Evolutionary conservation across 1,284 basidiomycete species (phyloP).

Genomic region (Naganishia sp.): DNA sequence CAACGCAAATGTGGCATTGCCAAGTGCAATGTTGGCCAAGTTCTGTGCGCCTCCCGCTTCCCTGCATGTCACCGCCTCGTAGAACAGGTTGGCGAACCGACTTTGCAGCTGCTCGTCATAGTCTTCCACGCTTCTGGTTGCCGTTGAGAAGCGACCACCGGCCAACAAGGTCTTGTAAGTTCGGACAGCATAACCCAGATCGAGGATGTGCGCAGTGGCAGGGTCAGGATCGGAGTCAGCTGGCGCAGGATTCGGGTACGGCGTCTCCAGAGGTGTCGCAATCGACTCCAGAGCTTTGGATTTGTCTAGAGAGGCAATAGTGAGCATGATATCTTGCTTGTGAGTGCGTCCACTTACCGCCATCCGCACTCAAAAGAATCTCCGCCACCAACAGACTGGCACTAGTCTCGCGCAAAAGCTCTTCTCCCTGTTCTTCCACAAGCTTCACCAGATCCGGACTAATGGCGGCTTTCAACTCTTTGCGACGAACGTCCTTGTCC

Average conservation of each 20-base stretch:
- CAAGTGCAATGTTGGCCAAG: slow-evolving; percentile 63
- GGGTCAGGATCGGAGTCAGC: slow-evolving; percentile 52
- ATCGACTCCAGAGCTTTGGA: slow-evolving; percentile 63
- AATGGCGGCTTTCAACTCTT: slow-evolving; percentile 69
- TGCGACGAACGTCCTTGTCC: slow-evolving; percentile 61
- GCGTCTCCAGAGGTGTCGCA: slow-evolving; percentile 59
- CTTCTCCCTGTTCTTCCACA: slow-evolving; percentile 62
- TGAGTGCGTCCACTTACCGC: slow-evolving; percentile 60
- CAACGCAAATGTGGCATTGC: slow-evolving; percentile 73
- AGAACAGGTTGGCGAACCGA: slow-evolving; percentile 63
- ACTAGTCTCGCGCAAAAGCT: slow-evolving; percentile 69
- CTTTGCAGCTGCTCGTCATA: slow-evolving; percentile 62
- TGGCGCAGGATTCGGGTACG: slow-evolving; percentile 59
- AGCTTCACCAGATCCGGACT: slow-evolving; percentile 69
- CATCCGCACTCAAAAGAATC: slow-evolving; percentile 75
- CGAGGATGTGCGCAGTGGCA: slow-evolving; percentile 64
- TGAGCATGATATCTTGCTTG: background rate
- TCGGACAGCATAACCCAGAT: slow-evolving; percentile 74
- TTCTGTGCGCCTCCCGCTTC: slow-evolving; percentile 49
- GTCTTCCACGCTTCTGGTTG: slow-evolving; percentile 60
- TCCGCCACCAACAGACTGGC: slow-evolving; percentile 75
- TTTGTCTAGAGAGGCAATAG: slow-evolving; percentile 62
- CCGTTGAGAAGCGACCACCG: slow-evolving; percentile 79
- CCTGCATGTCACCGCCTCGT: slow-evolving; percentile 56
- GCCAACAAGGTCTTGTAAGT: slow-evolving; percentile 82